phyloP scores from a whole-genome alignment of 2,329 filamentous ascomycete species.

The Monosporascus sp. region DNA sequence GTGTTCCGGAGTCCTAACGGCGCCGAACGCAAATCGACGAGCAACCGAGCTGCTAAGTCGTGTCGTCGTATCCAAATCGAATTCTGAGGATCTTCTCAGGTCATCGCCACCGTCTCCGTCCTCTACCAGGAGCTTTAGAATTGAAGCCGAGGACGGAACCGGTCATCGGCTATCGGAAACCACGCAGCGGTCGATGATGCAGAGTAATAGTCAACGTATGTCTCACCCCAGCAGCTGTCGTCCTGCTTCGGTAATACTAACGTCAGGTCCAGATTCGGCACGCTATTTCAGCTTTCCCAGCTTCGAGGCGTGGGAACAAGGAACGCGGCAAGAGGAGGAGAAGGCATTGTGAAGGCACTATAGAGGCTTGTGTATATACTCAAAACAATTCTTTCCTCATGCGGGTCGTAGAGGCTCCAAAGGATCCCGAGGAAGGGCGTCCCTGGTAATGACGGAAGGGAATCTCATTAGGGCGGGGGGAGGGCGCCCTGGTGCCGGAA shows the following conservation, averaged over 20 bases:
- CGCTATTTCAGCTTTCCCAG: conserved; percentile 70
- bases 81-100: conserved; percentile 28
- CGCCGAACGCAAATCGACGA: conserved; percentile 41
- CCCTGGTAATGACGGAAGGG: too few species aligned
- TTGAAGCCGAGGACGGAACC: conserved; percentile 20
- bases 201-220: conserved; percentile 16
- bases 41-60: conserved; percentile 51
- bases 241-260: conserved; percentile 7
- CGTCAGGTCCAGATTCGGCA: conserved; percentile 29
- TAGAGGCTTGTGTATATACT: conserved; percentile 6
- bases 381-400: too few species aligned
- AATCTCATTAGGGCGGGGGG: too few species aligned
- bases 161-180: conserved; percentile 16
- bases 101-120: conserved; percentile 24
- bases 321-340: conserved; percentile 36
- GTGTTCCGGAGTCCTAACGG: conserved; percentile 45
- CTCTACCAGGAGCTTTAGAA: conserved; percentile 31
- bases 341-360: conserved; percentile 22
- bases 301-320: conserved; percentile 61
- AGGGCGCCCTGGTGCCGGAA: too few species aligned
- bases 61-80: conserved; percentile 44
- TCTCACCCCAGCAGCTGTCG: conserved; percentile 1
- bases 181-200: conserved; percentile 7
- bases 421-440: too few species aligned
- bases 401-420: too few species aligned